These are phyloP conservation scores for Plasmodium coatneyi DNA, from an alignment of 169 alveolate species.

Conservation along the genomic window DNA sequence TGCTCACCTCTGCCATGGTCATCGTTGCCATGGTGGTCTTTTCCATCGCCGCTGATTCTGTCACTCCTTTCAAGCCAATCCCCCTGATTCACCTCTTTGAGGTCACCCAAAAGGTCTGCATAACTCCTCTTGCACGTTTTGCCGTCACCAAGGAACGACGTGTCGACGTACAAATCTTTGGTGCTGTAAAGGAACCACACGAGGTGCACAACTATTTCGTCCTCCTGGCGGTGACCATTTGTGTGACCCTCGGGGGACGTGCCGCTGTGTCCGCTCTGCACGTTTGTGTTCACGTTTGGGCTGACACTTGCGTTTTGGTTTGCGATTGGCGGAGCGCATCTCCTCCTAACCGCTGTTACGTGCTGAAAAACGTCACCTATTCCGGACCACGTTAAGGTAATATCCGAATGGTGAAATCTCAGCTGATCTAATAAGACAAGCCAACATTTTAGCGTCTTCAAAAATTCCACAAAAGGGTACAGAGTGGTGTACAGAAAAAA, in stretches of 20 bases:
- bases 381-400: not conserved
- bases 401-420: slow-evolving; percentile 21
- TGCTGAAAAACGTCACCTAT: slow-evolving; percentile 60
- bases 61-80: not conserved
- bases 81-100: not conserved
- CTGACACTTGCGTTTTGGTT: not conserved
- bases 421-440: slow-evolving; percentile 7
- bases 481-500: slow-evolving; percentile 16
- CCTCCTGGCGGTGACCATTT: not conserved
- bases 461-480: slow-evolving; percentile 30
- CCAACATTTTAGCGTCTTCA: slow-evolving; percentile 47
- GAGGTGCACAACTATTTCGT: slow-evolving; percentile 19
- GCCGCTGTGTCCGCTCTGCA: not conserved
- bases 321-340: not conserved
- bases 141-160: not conserved
- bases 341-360: slow-evolving; percentile 33
- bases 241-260: not conserved
- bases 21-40: not conserved
- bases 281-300: not conserved
- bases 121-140: slow-evolving; percentile 17
- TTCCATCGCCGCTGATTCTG: not conserved
- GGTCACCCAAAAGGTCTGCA: not conserved
- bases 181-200: slow-evolving; percentile 45
- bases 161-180: slow-evolving; percentile 21
- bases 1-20: not conserved